phyloP scores from a whole-genome alignment of 768 basidiomycete genomes.

The Mycena sanguinolenta region DNA sequence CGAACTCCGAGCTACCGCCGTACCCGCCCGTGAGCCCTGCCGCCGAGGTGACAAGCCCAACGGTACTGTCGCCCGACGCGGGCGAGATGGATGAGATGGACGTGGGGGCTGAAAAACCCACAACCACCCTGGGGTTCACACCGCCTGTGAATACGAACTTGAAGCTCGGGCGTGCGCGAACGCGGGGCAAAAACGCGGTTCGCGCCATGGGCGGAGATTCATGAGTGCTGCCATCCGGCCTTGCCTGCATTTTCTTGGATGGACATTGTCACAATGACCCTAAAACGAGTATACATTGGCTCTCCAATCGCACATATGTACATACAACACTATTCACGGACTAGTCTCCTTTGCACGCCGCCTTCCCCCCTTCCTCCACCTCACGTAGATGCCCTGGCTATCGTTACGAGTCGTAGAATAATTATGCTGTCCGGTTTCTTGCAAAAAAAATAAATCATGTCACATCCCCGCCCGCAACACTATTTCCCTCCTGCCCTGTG shows the following conservation, averaged over 20 bases:
- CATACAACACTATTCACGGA: background rate
- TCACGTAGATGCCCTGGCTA: slow-evolving; percentile 18
- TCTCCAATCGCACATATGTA: background rate
- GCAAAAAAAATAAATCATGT: background rate
- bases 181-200: slow-evolving; percentile 28
- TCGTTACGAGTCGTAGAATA: slow-evolving; percentile 18
- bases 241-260: slow-evolving; percentile 11
- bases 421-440: slow-evolving; percentile 3
- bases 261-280: background rate
- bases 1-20: slow-evolving; percentile 40
- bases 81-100: slow-evolving; percentile 46
- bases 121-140: slow-evolving; percentile 22
- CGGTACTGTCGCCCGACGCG: slow-evolving; percentile 5
- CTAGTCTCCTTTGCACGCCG: slow-evolving; percentile 14
- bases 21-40: slow-evolving; percentile 21
- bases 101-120: slow-evolving; percentile 9
- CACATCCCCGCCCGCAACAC: too few relatives aligned
- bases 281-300: background rate
- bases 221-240: background rate
- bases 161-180: slow-evolving; percentile 20
- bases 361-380: slow-evolving; percentile 13
- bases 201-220: slow-evolving; percentile 21
- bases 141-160: slow-evolving; percentile 11
- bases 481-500: slow-evolving; percentile 8
- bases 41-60: background rate